Base-by-base conservation (phyloP, 169 alveolate genomes). In the Plasmodium vivax region DNA sequence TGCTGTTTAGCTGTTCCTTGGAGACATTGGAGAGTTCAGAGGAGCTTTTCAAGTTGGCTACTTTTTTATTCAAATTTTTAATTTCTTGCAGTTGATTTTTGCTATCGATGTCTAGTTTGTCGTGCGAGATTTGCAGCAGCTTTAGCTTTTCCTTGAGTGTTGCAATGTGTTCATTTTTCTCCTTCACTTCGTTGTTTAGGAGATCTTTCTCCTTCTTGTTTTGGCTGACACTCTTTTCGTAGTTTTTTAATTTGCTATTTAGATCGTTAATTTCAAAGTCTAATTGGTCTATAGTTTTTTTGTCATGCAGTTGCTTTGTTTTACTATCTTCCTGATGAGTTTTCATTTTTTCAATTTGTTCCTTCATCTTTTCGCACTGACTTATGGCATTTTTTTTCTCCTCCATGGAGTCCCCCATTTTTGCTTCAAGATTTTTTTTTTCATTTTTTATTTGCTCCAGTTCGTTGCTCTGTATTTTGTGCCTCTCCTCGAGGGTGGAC, bases 91-190 rank as follows among this genome's bases (percentile, higher is more conserved):
- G 85, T 90, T 96, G 95, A 68, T 97, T 97, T 93, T 97, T 93
- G 51, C 95, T 96, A 41, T 92, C 94, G 41, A 97, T 95, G 83
- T 97, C 98, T 84, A 98, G 98, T 84, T 97, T 97, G 68, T 97
- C 96, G 34, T 97, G 95, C 12, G 97, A 96, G 14, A 96, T 96
- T 94, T 98, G 97, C 80, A 97, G 87, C 14, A 97, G 94, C 90
- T 98, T 98, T 27, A 97, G 96, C 93, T 97, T 98, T 93, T 98
- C 99, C 95, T 97, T 97, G 32, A 98, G 95, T 27, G 95, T 92
- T 45, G 95, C 95, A 7, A 97, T 91, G 80, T 97, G 98, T 87
- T 98, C 97, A 84, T 96, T 96, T 95, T 98, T 96, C 90, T 98
- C 98, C 45, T 97, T 97, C 27, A 98, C 95, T 92, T 98, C 97